Base-by-base conservation (phyloP, 208 protist species). In the Wallacemonas sp. region DNA sequence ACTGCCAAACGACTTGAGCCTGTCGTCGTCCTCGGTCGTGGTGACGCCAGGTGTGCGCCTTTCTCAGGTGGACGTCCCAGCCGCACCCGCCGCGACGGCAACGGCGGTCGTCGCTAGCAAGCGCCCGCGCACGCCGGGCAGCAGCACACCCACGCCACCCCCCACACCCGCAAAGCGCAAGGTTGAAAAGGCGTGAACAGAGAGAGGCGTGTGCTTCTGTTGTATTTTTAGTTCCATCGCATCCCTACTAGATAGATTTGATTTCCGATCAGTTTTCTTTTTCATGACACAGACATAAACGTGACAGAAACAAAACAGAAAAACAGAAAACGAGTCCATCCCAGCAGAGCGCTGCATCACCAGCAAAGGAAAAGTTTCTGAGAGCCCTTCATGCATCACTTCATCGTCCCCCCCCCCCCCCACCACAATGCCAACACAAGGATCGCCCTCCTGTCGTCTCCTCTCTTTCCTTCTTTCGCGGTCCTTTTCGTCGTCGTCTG, bases 111-210 rank as follows among this genome's bases (percentile, higher is more conserved):
- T 6, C 48, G 24, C 48, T 11, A 33, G 11, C 6, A 58, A 58
- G 19, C 52, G 52, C n/a, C 30, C 52, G 32, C 52, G 52, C 52
- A 58, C 52, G n/a, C 52, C 52, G 3, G 30, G 47, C 26, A 6
- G 23, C 9, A 58, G n/a, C 8, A 14, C 52, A 9, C 30, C 52
- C 8, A 24, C 52, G 17, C 32, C 52, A 26, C 52, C 29, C 14
- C 52, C 52, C 12, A 34, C 52, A 11, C 52, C 52, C 2, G 5
- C 52, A 19, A 11, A 5, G 11, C 21, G 47, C 47, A 55, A 23
- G 11, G 5, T 23, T 8, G 47, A 55, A 24, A 55, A 55, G 47
- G 6, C n/a, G 47, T 21, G 21, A 8, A 16, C 23, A 32, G n/a
- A 55, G 11, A 6, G 47, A 9, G 5, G 3, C 17, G 43, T 47